Conservation (phyloP, 306 rosid species). For the Rosa chinensis region DNA sequence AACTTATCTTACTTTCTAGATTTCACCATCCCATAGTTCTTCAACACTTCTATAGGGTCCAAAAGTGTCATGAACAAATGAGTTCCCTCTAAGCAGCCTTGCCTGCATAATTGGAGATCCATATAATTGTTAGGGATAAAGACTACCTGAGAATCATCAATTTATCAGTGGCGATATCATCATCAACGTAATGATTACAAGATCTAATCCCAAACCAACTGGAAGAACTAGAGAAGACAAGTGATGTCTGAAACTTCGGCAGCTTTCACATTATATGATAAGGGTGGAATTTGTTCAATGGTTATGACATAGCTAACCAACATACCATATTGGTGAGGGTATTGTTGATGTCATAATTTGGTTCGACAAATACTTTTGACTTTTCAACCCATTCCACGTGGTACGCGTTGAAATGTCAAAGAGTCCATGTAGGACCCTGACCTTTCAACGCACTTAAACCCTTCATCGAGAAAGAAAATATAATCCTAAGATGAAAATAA, state of each 20-base stretch:
- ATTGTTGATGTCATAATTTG: no score
- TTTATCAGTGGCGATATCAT: not conserved
- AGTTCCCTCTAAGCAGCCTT: constrained; percentile 46
- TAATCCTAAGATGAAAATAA: no score
- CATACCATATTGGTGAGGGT: not conserved
- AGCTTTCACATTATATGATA: not conserved
- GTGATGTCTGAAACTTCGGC: not conserved
- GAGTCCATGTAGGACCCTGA: no score
- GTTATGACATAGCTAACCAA: not conserved
- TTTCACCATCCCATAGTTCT: constrained; percentile 86
- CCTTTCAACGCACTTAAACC: no score
- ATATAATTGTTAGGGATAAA: not conserved
- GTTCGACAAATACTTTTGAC: no score
- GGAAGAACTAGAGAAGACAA: not conserved
- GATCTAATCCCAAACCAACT: not conserved
- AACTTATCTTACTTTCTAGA: constrained; percentile 20
- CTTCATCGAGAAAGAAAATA: no score
- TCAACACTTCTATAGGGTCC: constrained; percentile 49
- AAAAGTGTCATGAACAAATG: constrained; percentile 52
- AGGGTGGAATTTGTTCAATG: not conserved
- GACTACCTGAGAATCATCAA: not conserved
- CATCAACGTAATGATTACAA: not conserved
- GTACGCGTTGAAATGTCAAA: no score
- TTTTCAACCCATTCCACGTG: no score
- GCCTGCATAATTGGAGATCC: constrained; percentile 47